phyloP scores from a whole-genome alignment of 1,139 yeast species.

The Candida dubliniensis region DNA sequence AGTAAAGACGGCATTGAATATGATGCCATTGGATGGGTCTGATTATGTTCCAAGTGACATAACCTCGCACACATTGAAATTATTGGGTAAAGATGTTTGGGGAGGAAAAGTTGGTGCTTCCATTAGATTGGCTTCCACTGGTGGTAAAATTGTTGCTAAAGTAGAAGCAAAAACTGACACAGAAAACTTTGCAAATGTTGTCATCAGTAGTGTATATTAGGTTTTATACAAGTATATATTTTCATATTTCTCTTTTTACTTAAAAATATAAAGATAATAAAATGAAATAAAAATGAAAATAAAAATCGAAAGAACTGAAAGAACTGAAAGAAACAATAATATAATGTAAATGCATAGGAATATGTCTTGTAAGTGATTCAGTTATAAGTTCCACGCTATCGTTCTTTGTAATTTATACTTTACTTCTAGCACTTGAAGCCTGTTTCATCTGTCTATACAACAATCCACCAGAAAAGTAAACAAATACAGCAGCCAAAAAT shows the following conservation, averaged over 20 bases:
- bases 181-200: conserved; percentile 45
- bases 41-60: conserved; percentile 65
- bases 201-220: conserved; percentile 40
- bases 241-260: conserved; percentile 1
- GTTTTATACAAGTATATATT: neutral
- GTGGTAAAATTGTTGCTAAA: conserved; percentile 75
- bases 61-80: conserved; percentile 69
- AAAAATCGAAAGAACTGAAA: neutral
- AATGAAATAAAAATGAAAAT: too few relatives aligned
- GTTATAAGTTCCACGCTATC: too few relatives aligned
- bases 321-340: too few relatives aligned
- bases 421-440: neutral
- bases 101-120: conserved; percentile 71
- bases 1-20: conserved; percentile 63
- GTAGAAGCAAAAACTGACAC: conserved; percentile 69
- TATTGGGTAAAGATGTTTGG: conserved; percentile 78
- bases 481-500: conserved; percentile 52
- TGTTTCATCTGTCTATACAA: conserved; percentile 37
- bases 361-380: too few relatives aligned
- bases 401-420: conserved; percentile 1
- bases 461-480: conserved; percentile 56
- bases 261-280: neutral
- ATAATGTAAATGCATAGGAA: too few relatives aligned
- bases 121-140: conserved; percentile 70
- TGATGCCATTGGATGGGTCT: conserved; percentile 80